Evolutionary conservation across 495 filamentous ascomycete genomes (phyloP).

Genomic region (Letharia lupina): DNA sequence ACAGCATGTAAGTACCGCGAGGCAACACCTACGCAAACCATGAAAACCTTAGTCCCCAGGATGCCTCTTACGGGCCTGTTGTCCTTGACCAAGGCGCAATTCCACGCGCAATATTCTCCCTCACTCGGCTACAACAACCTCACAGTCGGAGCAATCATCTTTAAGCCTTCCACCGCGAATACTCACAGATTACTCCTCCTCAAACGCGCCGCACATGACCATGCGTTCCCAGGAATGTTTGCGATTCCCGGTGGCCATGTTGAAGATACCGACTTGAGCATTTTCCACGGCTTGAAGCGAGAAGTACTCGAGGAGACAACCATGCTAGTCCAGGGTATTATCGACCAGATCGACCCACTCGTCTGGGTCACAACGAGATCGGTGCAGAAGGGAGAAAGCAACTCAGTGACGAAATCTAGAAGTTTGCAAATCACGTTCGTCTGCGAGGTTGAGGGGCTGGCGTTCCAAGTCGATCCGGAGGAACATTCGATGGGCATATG

Average conservation of each 20-base stretch:
- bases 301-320: constrained; percentile 17
- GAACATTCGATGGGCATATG: constrained; percentile 13
- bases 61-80: neutral
- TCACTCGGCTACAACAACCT: neutral
- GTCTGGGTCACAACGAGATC: neutral
- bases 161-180: neutral
- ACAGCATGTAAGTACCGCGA: neutral
- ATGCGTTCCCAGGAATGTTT: constrained; percentile 1
- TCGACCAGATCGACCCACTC: neutral
- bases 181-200: constrained; percentile 7
- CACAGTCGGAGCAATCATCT: constrained; percentile 12
- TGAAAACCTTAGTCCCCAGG: neutral
- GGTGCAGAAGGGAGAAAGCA: neutral
- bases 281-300: constrained; percentile 1
- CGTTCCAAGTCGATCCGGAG: constrained; percentile 1
- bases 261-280: constrained; percentile 5
- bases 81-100: neutral
- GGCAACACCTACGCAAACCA: neutral
- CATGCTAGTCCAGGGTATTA: neutral
- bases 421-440: constrained; percentile 15
- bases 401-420: neutral
- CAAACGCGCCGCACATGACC: constrained; percentile 18
- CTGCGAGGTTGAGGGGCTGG: neutral
- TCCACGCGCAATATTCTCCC: neutral
- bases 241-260: constrained; percentile 16